phyloP scores from a whole-genome alignment of 2,329 filamentous ascomycete genomes.

The Botryotinia narcissicola region DNA sequence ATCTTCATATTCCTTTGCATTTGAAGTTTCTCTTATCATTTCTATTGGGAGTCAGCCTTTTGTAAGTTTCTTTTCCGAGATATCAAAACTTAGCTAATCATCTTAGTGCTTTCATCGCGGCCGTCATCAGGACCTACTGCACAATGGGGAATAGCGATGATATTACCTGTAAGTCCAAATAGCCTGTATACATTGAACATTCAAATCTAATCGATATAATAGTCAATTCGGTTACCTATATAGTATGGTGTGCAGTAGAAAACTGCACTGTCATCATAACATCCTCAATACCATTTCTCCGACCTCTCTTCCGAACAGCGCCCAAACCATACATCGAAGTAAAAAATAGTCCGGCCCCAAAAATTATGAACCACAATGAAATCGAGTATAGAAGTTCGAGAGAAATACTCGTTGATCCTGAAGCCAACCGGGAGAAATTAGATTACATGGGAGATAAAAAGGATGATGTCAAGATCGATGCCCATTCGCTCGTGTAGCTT shows the following conservation, averaged over 20 bases:
- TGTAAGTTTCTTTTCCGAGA: neutral
- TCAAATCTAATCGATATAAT: neutral
- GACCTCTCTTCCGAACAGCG: constrained; percentile 1
- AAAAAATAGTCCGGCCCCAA: neutral
- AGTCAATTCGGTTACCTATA: neutral
- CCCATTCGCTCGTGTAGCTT: neutral
- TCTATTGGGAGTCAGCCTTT: constrained; percentile 7
- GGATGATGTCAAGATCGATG: neutral
- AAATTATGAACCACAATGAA: neutral
- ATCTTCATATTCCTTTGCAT: constrained; percentile 5
- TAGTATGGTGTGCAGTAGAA: constrained; percentile 16
- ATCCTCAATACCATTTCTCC: constrained; percentile 14
- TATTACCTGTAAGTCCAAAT: neutral
- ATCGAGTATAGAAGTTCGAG: neutral
- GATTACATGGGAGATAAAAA: neutral
- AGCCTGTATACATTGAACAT: neutral
- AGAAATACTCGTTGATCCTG: neutral
- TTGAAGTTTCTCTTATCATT: constrained; percentile 11
- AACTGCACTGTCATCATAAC: constrained; percentile 18
- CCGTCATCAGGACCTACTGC: constrained; percentile 16
- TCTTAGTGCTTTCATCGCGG: constrained; percentile 6
- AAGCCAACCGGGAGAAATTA: neutral
- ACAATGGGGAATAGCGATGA: neutral
- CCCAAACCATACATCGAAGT: constrained; percentile 13
- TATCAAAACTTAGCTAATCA: neutral